Evolutionary conservation across 2,329 filamentous ascomycete species (phyloP).

Genomic region (Fusarium tjaetaba): DNA sequence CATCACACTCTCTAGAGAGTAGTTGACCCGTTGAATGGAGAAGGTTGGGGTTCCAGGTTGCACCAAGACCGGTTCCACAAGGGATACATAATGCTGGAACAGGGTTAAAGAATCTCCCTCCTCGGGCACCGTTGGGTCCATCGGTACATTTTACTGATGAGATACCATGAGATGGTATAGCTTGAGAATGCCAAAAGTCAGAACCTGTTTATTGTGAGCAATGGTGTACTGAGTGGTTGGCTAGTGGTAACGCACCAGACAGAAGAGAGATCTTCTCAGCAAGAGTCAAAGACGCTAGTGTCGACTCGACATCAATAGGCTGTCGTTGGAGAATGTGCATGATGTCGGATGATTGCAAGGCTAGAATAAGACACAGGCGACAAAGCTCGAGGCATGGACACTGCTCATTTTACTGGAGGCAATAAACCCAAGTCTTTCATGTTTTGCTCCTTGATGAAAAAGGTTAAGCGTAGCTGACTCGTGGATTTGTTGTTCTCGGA

Average conservation of each 20-base stretch:
- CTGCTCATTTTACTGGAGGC: background rate
- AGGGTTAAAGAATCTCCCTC: constrained; percentile 24
- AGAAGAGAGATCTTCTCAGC: constrained; percentile 20
- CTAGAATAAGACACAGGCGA: background rate
- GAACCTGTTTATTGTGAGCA: background rate
- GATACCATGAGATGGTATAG: background rate
- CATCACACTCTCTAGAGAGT: constrained; percentile 30
- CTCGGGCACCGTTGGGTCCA: constrained; percentile 29
- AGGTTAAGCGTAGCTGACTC: background rate
- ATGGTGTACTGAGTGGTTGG: fast-evolving
- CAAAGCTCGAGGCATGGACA: background rate
- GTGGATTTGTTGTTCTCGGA: background rate
- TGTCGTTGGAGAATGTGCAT: constrained; percentile 18
- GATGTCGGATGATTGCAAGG: background rate
- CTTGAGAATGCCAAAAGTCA: constrained; percentile 18
- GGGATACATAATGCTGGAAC: constrained; percentile 27
- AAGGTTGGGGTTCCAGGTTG: constrained; percentile 49
- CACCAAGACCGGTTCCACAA: constrained; percentile 46
- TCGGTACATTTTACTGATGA: constrained; percentile 19
- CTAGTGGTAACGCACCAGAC: background rate
- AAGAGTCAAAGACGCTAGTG: constrained; percentile 13
- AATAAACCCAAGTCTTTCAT: background rate
- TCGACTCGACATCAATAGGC: constrained; percentile 12
- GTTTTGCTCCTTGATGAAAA: background rate
- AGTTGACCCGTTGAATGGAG: constrained; percentile 19